Percentiles rank a stretch among this genome's conserved stretches.
phyloP scores from a whole-genome alignment of 2,329 filamentous ascomycete species.

The Teratosphaeria gauchensis region DNA sequence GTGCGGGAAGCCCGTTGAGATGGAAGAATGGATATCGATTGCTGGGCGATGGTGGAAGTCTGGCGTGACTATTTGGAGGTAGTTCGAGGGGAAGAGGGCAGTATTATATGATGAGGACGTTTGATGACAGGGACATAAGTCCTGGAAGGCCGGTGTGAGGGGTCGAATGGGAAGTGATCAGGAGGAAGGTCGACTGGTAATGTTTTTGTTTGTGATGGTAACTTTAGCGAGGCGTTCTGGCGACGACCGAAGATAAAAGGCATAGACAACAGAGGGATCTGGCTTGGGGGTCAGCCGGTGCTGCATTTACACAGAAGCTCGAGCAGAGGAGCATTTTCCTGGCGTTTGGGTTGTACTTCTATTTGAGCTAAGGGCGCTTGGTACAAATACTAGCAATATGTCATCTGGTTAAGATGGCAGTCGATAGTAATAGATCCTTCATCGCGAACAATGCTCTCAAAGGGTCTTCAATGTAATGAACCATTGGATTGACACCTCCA shows the following conservation, averaged over 20 bases:
- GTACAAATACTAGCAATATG: background rate
- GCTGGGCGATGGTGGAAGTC: conserved; percentile 8
- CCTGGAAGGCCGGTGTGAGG: background rate
- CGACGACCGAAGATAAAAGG: background rate
- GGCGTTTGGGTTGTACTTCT: background rate
- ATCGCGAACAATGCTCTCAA: too few relatives aligned
- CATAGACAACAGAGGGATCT: background rate
- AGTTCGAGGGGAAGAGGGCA: background rate
- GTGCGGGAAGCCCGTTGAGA: conserved; percentile 12
- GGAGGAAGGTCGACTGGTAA: background rate
- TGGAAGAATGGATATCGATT: conserved; percentile 18
- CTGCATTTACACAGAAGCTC: background rate
- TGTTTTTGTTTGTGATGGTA: background rate
- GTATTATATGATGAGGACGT: background rate
- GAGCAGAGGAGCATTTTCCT: background rate
- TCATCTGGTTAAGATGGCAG: background rate
- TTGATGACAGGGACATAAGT: background rate
- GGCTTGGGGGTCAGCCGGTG: background rate
- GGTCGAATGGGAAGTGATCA: background rate
- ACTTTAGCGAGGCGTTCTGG: background rate
- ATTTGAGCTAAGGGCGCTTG: background rate
- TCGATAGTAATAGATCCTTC: too few relatives aligned
- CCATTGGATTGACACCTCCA: background rate
- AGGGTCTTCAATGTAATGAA: background rate
- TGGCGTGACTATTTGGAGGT: conserved; percentile 4